A percentile compares a stretch with the other conserved stretches of the same genome.
Evolutionary conservation across 2,329 filamentous ascomycete species (phyloP).

Genomic region (Ciborinia camelliae): DNA sequence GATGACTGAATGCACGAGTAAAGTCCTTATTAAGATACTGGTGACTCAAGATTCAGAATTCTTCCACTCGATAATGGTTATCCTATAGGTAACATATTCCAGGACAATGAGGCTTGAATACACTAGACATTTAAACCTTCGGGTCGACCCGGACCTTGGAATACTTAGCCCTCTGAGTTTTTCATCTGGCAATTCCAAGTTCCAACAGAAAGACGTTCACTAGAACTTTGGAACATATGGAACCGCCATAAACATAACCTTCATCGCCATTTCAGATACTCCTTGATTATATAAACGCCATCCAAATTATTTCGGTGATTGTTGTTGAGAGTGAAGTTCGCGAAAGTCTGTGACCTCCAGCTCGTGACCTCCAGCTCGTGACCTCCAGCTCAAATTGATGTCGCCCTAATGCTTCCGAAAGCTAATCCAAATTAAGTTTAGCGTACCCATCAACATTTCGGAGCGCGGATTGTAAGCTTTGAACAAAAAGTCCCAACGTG

Average conservation of each 20-base stretch:
- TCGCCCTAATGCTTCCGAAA: slow-evolving; percentile 17
- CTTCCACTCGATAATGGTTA: too few relatives aligned
- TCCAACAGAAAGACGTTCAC: background rate
- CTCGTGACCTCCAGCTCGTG: too few relatives aligned
- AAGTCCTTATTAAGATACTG: too few relatives aligned
- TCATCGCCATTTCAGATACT: background rate
- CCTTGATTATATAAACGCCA: background rate
- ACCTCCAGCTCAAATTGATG: too few relatives aligned
- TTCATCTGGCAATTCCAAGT: background rate
- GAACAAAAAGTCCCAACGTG: slow-evolving; percentile 21
- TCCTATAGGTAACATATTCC: background rate
- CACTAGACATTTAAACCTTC: background rate
- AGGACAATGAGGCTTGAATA: background rate
- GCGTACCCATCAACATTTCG: slow-evolving; percentile 21
- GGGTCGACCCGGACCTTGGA: background rate
- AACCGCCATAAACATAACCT: background rate
- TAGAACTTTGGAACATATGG: background rate
- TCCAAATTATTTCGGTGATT: background rate
- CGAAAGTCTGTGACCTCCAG: background rate
- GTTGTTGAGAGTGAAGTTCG: background rate
- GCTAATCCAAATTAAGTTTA: slow-evolving; percentile 12
- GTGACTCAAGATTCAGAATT: too few relatives aligned
- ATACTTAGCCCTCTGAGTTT: background rate
- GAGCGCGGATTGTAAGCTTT: slow-evolving; percentile 17
- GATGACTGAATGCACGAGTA: too few relatives aligned